A percentile compares a stretch with the other conserved stretches of the same genome.
phyloP scores from a whole-genome alignment of 164 flowering plant species.

The Litsea cubeba region DNA sequence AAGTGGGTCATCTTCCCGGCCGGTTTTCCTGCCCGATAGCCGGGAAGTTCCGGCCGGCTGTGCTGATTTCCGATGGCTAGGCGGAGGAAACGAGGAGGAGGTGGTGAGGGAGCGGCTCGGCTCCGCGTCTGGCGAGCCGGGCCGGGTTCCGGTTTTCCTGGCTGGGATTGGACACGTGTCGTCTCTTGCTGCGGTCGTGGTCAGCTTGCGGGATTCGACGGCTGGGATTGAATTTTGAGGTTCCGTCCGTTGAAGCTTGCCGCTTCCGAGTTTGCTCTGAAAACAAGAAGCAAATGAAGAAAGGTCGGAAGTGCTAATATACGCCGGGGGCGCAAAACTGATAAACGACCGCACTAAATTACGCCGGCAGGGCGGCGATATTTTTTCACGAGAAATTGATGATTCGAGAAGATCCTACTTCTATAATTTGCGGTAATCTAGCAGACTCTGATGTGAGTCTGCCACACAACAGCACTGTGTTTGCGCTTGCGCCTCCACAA shows the following conservation, averaged over 20 bases:
- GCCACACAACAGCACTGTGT: background rate
- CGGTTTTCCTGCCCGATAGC: background rate
- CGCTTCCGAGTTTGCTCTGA: conserved; percentile 1
- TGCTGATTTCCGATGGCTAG: background rate
- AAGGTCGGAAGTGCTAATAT: background rate
- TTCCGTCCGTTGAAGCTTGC: background rate
- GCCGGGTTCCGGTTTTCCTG: background rate
- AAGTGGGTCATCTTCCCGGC: background rate
- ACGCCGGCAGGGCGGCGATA: background rate
- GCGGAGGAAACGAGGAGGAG: background rate
- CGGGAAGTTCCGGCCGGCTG: background rate
- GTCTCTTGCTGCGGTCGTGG: background rate
- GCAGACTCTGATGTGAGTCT: background rate
- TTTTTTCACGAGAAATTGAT: background rate
- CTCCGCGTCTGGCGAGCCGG: background rate
- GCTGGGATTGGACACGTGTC: background rate
- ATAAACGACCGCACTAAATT: background rate
- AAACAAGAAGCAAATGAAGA: background rate
- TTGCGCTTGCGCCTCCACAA: background rate
- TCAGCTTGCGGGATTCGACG: background rate
- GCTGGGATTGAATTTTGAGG: background rate
- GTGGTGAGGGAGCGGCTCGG: background rate
- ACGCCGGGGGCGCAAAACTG: background rate
- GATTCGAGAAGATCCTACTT: background rate
- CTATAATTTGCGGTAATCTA: background rate